Base-by-base conservation (phyloP, 2,329 filamentous ascomycete species). In the Exutisphaerella laricina region DNA sequence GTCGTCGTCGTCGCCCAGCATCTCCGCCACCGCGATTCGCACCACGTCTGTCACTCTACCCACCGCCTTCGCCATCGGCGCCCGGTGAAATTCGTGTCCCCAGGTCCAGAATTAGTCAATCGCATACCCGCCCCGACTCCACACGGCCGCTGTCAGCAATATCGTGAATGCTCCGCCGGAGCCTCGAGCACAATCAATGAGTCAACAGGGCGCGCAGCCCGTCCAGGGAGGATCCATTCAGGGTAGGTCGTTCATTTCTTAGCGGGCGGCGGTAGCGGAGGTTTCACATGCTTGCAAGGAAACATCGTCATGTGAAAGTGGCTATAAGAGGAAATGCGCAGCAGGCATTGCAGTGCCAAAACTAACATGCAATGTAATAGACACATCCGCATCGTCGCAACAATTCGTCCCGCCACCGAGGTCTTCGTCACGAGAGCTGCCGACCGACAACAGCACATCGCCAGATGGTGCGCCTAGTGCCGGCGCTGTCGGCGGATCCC, bases 161-260 rank as follows among this genome's bases (percentile, higher is more conserved):
- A 25, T 32, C 38, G 45, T 46, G 45, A 37, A 52, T 52, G 49
- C 45, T 39, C 47, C 32, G 42, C 30, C 34, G 36, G 41, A 41
- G 46, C 55, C 28, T 43, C 31, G 43, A 49, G 42, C 45, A 34
- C 40, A 28, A 31, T 41, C 50, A 48, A 59, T 59, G 56, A 57
- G 54, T 56, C 53, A 55, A 45, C 41, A 52, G 47, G 55, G 48
- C 46, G 39, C 38, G 23, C 51, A 51, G 55, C 55, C 56, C 45
- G 39, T 45, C 34, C 29, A 46, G 35, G 52, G 48, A 49, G 56
- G 39, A 39, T 44, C 41, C 42, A 49, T 34, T 43, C 44, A 52
- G 56, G 54, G 55, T 58, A 47, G 39, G 55, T 50, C 39, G 13
- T 14, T 33, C 23, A 14, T 25, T 12, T 23, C 23, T 23, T 36